These are phyloP conservation scores for Suhomyces kunorum DNA, from an alignment of 1,139 yeast species.

Conservation along the genomic window DNA sequence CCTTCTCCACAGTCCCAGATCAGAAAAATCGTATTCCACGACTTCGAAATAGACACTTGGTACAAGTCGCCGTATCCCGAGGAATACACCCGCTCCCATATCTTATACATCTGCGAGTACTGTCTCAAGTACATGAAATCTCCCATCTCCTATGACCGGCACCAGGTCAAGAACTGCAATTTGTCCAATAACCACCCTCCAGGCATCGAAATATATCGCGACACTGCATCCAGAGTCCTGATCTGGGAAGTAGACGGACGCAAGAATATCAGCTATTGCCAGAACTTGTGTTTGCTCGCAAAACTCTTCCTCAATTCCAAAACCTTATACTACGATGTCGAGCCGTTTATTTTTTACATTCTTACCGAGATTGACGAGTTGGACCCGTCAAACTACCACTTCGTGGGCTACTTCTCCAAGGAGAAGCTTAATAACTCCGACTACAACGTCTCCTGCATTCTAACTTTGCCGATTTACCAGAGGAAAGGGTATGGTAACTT, in stretches of 20 bases:
- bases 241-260: slow-evolving; percentile 94
- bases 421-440: slow-evolving; percentile 75
- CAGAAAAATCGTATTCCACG: slow-evolving; percentile 64
- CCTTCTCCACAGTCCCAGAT: slow-evolving; percentile 29
- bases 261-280: slow-evolving; percentile 79
- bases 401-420: slow-evolving; percentile 93
- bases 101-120: slow-evolving; percentile 77
- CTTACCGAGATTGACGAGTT: slow-evolving; percentile 66
- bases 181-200: slow-evolving; percentile 69
- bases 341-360: slow-evolving; percentile 88
- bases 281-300: slow-evolving; percentile 84
- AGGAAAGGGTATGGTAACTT: slow-evolving; percentile 88
- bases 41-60: slow-evolving; percentile 83
- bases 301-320: slow-evolving; percentile 88
- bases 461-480: slow-evolving; percentile 86
- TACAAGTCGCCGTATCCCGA: slow-evolving; percentile 93
- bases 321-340: slow-evolving; percentile 91
- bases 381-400: slow-evolving; percentile 57
- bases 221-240: slow-evolving; percentile 50
- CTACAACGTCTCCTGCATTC: slow-evolving; percentile 85
- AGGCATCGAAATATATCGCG: slow-evolving; percentile 86
- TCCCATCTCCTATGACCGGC: slow-evolving; percentile 67
- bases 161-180: slow-evolving; percentile 66
- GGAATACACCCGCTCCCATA: slow-evolving; percentile 65
- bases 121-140: slow-evolving; percentile 83